phyloP scores from a whole-genome alignment of 2,329 filamentous ascomycete species.

The Neopestalotiopsis rosae region DNA sequence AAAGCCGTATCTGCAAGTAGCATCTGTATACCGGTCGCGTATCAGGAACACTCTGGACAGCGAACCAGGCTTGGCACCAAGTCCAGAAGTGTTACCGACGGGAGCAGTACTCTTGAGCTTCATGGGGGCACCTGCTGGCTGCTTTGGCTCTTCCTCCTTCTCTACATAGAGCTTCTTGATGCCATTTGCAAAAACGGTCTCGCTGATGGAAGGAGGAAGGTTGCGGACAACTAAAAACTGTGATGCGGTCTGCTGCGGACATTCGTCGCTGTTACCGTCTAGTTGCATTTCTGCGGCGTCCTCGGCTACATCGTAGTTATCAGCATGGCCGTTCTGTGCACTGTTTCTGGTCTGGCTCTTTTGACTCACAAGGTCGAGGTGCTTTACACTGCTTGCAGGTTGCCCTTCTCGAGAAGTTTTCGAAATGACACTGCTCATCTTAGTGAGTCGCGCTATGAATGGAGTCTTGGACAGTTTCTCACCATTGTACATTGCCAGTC shows the following conservation, averaged over 20 bases:
- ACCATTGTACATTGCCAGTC: conserved; percentile 47
- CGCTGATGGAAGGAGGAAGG: conserved; percentile 71
- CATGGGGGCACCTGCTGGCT: conserved; percentile 49
- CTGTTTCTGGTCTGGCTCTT: not conserved
- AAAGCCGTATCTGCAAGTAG: conserved; percentile 83
- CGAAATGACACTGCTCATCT: conserved; percentile 36
- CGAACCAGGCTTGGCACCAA: conserved; percentile 76
- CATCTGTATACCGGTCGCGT: conserved; percentile 71
- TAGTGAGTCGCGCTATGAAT: not conserved
- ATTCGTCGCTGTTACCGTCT: conserved; percentile 54
- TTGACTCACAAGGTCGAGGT: conserved; percentile 36
- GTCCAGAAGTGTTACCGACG: conserved; percentile 59
- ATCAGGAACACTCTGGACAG: conserved; percentile 79
- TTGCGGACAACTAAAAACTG: conserved; percentile 80
- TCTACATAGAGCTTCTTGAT: conserved; percentile 73
- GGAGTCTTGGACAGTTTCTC: conserved; percentile 19
- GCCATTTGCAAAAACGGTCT: conserved; percentile 74
- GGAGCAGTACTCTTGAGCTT: conserved; percentile 67
- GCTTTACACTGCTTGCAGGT: conserved; percentile 42
- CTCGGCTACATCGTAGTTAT: conserved; percentile 29
- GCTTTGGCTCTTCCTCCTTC: conserved; percentile 56
- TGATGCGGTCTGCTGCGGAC: conserved; percentile 61
- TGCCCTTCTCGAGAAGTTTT: conserved; percentile 40
- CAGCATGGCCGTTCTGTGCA: not conserved
- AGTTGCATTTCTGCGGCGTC: conserved; percentile 43